Percentiles rank a stretch among this genome's conserved stretches.
Conservation (phyloP, 495 filamentous ascomycete species). For the Hypoxylon lienhwacheense region DNA sequence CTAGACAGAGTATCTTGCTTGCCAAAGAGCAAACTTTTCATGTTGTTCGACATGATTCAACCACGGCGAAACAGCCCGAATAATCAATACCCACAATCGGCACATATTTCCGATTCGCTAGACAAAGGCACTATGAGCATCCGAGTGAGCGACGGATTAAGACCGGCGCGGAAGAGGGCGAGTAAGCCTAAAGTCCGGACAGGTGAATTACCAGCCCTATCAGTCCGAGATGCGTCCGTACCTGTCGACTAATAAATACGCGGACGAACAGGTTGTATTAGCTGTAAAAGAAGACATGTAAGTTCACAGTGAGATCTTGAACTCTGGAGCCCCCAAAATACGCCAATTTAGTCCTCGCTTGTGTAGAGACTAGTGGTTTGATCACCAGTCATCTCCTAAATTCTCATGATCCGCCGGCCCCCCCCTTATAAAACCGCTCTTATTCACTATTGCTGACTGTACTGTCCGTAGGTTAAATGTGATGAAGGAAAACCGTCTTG, state of each 20-base stretch:
- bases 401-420: too few relatives aligned
- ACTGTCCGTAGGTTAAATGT: slow-evolving; percentile 30
- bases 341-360: not conserved
- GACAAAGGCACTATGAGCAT: slow-evolving; percentile 16
- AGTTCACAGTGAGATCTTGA: slow-evolving; percentile 8
- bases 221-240: slow-evolving; percentile 2
- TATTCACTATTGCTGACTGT: slow-evolving; percentile 11
- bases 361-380: too few relatives aligned
- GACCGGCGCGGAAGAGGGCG: slow-evolving; percentile 30
- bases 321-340: not conserved
- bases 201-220: slow-evolving; percentile 14
- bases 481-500: slow-evolving; percentile 35
- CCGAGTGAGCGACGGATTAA: slow-evolving; percentile 10
- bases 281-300: slow-evolving; percentile 36
- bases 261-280: slow-evolving; percentile 26
- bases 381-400: too few relatives aligned
- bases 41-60: slow-evolving; percentile 17
- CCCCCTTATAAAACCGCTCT: too few relatives aligned
- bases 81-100: slow-evolving; percentile 18
- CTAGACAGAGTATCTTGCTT: not conserved
- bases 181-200: slow-evolving; percentile 39
- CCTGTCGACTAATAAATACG: slow-evolving; percentile 11
- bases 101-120: slow-evolving; percentile 23
- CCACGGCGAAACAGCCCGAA: slow-evolving; percentile 21
- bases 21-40: not conserved